Conservation (phyloP, 495 filamentous ascomycete species). For the Penicillium antarcticum region DNA sequence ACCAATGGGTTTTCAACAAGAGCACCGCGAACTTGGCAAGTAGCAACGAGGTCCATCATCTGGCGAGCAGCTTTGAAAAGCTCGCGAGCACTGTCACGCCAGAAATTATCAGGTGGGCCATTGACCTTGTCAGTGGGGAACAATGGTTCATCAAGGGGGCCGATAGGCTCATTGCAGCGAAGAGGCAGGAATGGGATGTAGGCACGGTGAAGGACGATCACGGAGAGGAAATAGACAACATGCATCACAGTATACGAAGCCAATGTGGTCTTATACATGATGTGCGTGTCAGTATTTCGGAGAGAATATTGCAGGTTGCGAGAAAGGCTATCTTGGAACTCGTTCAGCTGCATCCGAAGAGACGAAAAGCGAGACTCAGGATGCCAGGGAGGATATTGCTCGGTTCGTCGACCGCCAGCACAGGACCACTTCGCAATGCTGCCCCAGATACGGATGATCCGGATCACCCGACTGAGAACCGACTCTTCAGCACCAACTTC, state of each 20-base stretch:
- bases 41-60: slow-evolving; percentile 72
- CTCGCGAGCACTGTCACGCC: slow-evolving; percentile 70
- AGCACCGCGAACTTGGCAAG: slow-evolving; percentile 65
- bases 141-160: slow-evolving; percentile 69
- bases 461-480: slow-evolving; percentile 71
- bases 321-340: slow-evolving; percentile 66
- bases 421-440: slow-evolving; percentile 74
- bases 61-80: slow-evolving; percentile 70
- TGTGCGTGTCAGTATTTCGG: slow-evolving; percentile 77
- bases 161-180: slow-evolving; percentile 62
- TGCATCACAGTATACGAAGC: slow-evolving; percentile 77
- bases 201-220: slow-evolving; percentile 76
- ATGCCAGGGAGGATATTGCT: slow-evolving; percentile 62
- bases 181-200: slow-evolving; percentile 81
- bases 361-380: slow-evolving; percentile 58
- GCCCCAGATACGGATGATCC: slow-evolving; percentile 75
- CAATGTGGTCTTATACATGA: slow-evolving; percentile 65
- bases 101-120: slow-evolving; percentile 57
- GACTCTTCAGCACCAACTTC: slow-evolving; percentile 62
- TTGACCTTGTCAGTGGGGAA: slow-evolving; percentile 53
- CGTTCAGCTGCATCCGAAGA: slow-evolving; percentile 57
- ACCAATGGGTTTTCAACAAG: slow-evolving; percentile 78
- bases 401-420: slow-evolving; percentile 63
- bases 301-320: slow-evolving; percentile 66
- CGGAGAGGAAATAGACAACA: slow-evolving; percentile 70